Evolutionary conservation across 2,329 filamentous ascomycete genomes (phyloP), one percentile per base, ranked within the genome.

Genomic region (Parascedosporium putredinis): DNA sequence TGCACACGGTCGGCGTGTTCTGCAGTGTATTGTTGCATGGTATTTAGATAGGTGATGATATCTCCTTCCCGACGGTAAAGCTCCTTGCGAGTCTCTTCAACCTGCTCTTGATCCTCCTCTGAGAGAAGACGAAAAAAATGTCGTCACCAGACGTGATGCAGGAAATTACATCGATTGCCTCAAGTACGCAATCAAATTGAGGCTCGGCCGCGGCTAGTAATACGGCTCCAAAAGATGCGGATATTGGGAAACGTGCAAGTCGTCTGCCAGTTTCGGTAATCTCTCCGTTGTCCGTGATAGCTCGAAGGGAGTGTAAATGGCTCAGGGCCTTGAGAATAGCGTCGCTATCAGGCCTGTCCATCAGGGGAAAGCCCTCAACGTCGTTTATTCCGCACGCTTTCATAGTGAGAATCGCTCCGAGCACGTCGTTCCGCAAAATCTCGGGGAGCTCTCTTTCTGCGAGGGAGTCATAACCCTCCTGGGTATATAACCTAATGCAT

Each of bases 311-410:
- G 49, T 88, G 79, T 0, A 98, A 75, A 49, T 93, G 86, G 5
- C 93, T 66, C 1, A 96, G 71, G 0, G 90, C 89, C 56, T 88
- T 88, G 57, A 91, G 82, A 46, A 96, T 78, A 0, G 86, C 77
- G 55, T 94, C 84, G 2, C 81, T 68, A 7, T 86, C 81, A 0
- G 93, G 93, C 1, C 78, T 76, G 50, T 95, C 89, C 62, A 97
- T 82, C 45, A 96, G 79, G 0, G 91, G 88, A 54, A 98, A 98
- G 0, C 75, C 71, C 18, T 89, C 71, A 2, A 95, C 78, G 60
- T 97, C 84, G 23, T 86, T 75, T 10, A 97, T 83, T 0, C 90
- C 89, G 49, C 89, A 79, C 1, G 91, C 89, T 64, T 95, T 96
- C 85, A 98, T 94, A 0, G 87, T 95, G 8, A 98, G 71, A 1